Evolutionary conservation across 371 early-diverging fungal genomes (phyloP), one percentile per base, ranked within the genome.

Genomic region (Actinomortierella ambigua): DNA sequence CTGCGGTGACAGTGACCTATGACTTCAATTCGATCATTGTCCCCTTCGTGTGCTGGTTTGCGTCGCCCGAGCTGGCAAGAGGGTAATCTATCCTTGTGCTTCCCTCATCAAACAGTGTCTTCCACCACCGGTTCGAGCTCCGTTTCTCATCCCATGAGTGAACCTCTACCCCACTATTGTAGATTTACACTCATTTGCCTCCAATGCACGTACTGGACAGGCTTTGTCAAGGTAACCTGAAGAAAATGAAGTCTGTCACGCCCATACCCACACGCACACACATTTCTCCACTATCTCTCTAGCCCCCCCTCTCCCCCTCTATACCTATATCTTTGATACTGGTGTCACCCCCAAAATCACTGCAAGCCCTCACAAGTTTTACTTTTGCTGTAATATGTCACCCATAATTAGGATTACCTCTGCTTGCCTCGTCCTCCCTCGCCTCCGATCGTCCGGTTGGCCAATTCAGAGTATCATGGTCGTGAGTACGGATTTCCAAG

Each of bases 401-500:
- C n/a, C n/a, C n/a, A n/a, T n/a, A n/a, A n/a, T n/a, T n/a, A 92
- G 85, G 93, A 92, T 65, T 86, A 82, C 44, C 68, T 90, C 50
- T 89, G 90, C 55, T 80, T 90, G 6, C 93, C 93, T 57, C 79
- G 93, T 47, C 93, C 93, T 2, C 66, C 83, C 14, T 86, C 88
- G 14, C 91, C 91, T 29, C 90, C 90, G 3, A 85, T 90, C 24
- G 76, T 83, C 41, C 84, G 90, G 23, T 63, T 88, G 20, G 82
- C 88, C 20, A 34, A 34, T 34, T 4, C 34, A 11, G 11, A 34
- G 11, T 34, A 34, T 34, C 78, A 79, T 29, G 80, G 82, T 2
- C 64, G 83, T 13, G 94, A 93, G 70, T 93, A 90, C 62, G 94
- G 94, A 8, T 89, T 91, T 57, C 94, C 94, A 26, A 90, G 90